Conservation (phyloP, 2,329 filamentous ascomycete genomes). For the Alternaria brassicicola region DNA sequence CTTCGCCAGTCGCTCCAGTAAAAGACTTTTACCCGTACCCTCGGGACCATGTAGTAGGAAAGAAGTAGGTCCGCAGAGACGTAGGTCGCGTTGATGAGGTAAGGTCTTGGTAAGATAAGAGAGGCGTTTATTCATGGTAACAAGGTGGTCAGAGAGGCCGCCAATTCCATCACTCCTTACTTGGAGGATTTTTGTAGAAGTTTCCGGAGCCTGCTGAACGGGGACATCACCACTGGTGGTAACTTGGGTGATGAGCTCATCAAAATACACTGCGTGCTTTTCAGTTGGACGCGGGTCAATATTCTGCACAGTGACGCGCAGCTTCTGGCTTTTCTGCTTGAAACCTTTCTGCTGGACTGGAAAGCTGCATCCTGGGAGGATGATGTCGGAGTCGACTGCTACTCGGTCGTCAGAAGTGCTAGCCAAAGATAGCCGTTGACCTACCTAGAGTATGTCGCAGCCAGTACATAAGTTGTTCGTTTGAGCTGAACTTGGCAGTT, state of each 20-base stretch:
- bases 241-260: conserved; percentile 33
- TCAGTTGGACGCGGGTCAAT: conserved; percentile 54
- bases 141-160: conserved; percentile 69
- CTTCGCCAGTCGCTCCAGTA: conserved; percentile 69
- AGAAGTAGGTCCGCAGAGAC: conserved; percentile 54
- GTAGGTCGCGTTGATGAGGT: conserved; percentile 23
- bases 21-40: conserved; percentile 82
- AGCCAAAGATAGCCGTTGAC: neutral
- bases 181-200: conserved; percentile 23
- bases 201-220: conserved; percentile 4
- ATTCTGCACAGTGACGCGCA: conserved; percentile 65
- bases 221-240: conserved; percentile 20
- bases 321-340: conserved; percentile 54
- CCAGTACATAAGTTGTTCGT: conserved; percentile 40
- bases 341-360: conserved; percentile 59
- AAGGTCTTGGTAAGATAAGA: conserved; percentile 32
- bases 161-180: conserved; percentile 62
- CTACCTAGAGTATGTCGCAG: conserved; percentile 42
- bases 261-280: conserved; percentile 38
- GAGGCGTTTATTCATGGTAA: conserved; percentile 71
- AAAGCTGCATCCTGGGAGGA: conserved; percentile 73
- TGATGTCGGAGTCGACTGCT: conserved; percentile 66
- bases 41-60: conserved; percentile 80
- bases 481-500: conserved; percentile 28
- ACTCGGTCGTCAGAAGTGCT: conserved; percentile 17